Base-by-base conservation (phyloP, 73 alveolate species). In the Breviolum minutum region DNA sequence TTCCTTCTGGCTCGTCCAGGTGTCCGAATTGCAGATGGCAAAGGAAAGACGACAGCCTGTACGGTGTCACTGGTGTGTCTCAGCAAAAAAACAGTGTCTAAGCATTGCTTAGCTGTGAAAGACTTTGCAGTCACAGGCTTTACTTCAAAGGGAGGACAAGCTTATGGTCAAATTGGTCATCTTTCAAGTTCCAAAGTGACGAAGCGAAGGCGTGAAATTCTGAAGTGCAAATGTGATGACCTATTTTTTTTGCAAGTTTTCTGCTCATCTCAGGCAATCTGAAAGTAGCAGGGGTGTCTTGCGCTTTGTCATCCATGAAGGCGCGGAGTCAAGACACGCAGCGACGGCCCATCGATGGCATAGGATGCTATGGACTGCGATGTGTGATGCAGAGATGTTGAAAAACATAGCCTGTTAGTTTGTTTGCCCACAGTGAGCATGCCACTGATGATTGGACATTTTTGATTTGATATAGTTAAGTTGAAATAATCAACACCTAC, bases 231-330 rank as follows among this genome's bases (percentile, higher is more conserved):
- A 40, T 40, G 54, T 40, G 54, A 40, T 40, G 54, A 3, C 54
- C 3, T 40, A 40, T n/a, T n/a, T n/a, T n/a, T n/a, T n/a, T n/a
- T n/a, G 54, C 54, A 40, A 40, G 54, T 40, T 40, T 16, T 66
- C 30, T 8, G 81, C 3, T 71, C n/a, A 27, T 12, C 85, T 80
- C 32, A 83, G 92, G 92, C 94, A 63, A 27, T 27, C 94, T 8
- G 94, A 86, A 12, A 17, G 63, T 63, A 79, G 79, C 29, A 62
- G 70, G 4, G 95, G 94, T 13, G 64, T 94, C 32, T 62, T 94
- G 92, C 99, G 99, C 82, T 94, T 94, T 63, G 85, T 66, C 17
- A 61, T 94, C 24, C 68, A 82, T 26, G 99, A 94, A 81, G 99
- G 96, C 73, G 68, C 1, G 48, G 16, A 2, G 77, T 14, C 24